Percentiles rank a stretch among this genome's conserved stretches.
Evolutionary conservation across 768 basidiomycete species (phyloP).

Genomic region (Podaxis sp.): DNA sequence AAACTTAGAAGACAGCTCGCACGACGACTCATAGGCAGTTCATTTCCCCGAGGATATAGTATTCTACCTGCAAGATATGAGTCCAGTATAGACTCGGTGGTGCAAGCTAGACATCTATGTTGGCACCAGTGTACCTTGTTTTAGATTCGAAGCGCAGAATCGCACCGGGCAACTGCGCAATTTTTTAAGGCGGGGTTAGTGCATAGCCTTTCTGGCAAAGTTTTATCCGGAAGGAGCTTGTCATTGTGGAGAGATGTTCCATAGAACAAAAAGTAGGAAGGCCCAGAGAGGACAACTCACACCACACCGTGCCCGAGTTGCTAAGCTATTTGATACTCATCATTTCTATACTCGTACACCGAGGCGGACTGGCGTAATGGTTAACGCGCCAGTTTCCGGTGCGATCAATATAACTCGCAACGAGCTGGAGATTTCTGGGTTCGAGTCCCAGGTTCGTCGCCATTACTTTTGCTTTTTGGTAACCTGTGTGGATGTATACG

Average conservation of each 20-base stretch:
- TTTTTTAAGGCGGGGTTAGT: neutral
- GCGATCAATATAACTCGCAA: neutral
- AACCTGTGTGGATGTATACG: neutral
- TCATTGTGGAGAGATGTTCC: neutral
- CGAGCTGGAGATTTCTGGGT: constrained; percentile 23
- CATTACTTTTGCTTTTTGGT: constrained; percentile 4
- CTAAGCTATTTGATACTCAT: neutral
- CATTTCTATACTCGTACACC: neutral
- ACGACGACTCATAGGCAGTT: no score
- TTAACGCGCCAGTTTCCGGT: constrained; percentile 26
- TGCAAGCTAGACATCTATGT: no score
- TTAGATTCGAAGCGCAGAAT: neutral
- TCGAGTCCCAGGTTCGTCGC: constrained; percentile 24
- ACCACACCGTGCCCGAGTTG: neutral
- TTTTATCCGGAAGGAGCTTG: neutral
- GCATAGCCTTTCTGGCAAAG: neutral
- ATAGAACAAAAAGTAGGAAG: neutral
- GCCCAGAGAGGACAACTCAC: neutral
- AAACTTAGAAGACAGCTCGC: no score
- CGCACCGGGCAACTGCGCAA: neutral
- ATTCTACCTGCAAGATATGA: no score
- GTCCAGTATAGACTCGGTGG: no score
- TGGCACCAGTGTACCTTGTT: no score
- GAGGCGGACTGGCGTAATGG: constrained; percentile 24
- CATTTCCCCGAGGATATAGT: no score